These are phyloP conservation scores for Collybia sp. DNA, from an alignment of 768 basidiomycete genomes.

Conservation along the genomic window DNA sequence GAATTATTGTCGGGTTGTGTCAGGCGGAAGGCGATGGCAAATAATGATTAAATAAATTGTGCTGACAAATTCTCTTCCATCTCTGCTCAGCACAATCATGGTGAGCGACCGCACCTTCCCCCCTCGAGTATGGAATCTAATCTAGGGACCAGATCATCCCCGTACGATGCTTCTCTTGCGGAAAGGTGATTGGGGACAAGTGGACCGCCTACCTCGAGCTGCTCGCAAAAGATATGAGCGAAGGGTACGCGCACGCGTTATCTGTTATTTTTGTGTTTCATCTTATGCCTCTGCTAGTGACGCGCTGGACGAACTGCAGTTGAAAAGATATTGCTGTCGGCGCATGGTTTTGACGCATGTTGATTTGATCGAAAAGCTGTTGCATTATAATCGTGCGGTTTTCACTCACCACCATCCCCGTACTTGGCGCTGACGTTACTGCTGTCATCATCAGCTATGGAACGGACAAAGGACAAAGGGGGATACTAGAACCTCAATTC, in stretches of 20 bases:
- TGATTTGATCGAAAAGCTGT: slow-evolving; percentile 93
- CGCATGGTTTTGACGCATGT: slow-evolving; percentile 98
- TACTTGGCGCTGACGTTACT: neutral
- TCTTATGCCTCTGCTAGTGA: slow-evolving; percentile 45
- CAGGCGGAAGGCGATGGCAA: no score
- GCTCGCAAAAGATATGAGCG: slow-evolving; percentile 73
- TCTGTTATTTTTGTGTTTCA: neutral
- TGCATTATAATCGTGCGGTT: slow-evolving; percentile 90
- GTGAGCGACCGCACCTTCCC: neutral
- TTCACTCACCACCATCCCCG: neutral
- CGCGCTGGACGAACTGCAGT: slow-evolving; percentile 81
- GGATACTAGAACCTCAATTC: slow-evolving; percentile 7
- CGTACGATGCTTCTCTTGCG: slow-evolving; percentile 93
- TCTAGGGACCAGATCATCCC: slow-evolving; percentile 77
- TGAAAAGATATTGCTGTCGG: slow-evolving; percentile 94
- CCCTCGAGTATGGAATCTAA: neutral
- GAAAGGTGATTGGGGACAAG: slow-evolving; percentile 96
- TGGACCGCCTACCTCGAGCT: slow-evolving; percentile 88
- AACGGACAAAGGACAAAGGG: slow-evolving; percentile 41
- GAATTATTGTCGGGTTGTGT: no score
- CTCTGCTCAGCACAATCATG: neutral
- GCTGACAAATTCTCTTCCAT: no score
- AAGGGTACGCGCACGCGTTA: slow-evolving; percentile 61
- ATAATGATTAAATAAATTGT: no score
- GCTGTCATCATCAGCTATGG: slow-evolving; percentile 32